Conservation (phyloP, 345 rosid species). For the Salix dunnii region DNA sequence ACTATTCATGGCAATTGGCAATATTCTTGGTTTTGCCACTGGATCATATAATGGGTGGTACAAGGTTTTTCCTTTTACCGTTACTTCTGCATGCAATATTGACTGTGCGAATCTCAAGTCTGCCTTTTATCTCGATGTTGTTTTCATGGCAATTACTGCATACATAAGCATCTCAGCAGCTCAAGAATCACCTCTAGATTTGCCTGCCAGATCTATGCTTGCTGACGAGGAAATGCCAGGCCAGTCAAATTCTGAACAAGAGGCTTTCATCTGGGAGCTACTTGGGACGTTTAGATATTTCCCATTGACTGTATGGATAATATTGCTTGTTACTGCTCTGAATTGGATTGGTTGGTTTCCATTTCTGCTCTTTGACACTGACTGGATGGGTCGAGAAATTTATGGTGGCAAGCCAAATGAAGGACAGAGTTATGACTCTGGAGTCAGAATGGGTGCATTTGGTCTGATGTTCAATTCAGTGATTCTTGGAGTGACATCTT, state of each 20-base stretch:
- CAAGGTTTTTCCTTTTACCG: constrained; percentile 73
- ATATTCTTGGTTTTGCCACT: constrained; percentile 88
- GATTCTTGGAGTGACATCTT: constrained; percentile 84
- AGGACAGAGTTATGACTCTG: constrained; percentile 57
- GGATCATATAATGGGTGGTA: constrained; percentile 88
- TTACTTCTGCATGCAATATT: constrained; percentile 64
- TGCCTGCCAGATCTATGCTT: constrained; percentile 24
- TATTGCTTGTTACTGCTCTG: constrained; percentile 73
- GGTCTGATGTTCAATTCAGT: constrained; percentile 91
- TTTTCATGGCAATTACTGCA: constrained; percentile 63
- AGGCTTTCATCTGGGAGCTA: constrained; percentile 89
- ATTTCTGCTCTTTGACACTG: constrained; percentile 85
- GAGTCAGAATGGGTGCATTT: constrained; percentile 89
- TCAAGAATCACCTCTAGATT: constrained; percentile 60
- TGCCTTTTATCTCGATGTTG: constrained; percentile 74
- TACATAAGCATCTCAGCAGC: constrained; percentile 60
- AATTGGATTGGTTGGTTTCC: constrained; percentile 98
- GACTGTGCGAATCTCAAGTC: constrained; percentile 94
- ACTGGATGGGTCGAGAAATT: constrained; percentile 97
- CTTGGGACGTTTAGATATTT: constrained; percentile 85
- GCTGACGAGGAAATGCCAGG: constrained; percentile 42
- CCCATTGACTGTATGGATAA: constrained; percentile 63
- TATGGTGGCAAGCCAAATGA: constrained; percentile 79
- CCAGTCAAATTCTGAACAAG: constrained; percentile 48
- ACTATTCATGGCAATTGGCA: constrained; percentile 88